Conservation (phyloP, 139 green algal genomes). For the Eudorina sp. region DNA sequence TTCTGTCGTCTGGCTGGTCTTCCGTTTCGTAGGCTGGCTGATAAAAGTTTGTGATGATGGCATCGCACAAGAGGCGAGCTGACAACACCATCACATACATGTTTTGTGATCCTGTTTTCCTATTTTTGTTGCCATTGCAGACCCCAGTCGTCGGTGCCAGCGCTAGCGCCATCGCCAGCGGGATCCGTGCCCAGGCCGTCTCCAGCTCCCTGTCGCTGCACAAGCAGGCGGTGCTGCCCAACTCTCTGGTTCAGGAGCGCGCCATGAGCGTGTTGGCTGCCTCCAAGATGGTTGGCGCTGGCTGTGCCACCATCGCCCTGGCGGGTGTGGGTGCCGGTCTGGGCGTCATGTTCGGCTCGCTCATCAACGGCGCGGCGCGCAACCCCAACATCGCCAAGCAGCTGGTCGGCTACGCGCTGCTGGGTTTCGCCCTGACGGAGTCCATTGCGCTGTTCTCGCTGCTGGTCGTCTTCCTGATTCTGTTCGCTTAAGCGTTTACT, state of each 20-base stretch:
- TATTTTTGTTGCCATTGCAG: slow-evolving; percentile 34
- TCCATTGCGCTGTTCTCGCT: slow-evolving; percentile 84
- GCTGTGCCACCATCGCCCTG: slow-evolving; percentile 82
- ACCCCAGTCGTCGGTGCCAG: slow-evolving; percentile 49
- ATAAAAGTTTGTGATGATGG: slow-evolving; percentile 36
- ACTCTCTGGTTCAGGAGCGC: slow-evolving; percentile 40
- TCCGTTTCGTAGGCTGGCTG: slow-evolving; percentile 13
- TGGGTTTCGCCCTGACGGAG: slow-evolving; percentile 84
- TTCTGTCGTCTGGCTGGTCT: background rate
- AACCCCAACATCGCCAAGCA: slow-evolving; percentile 83
- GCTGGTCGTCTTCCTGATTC: slow-evolving; percentile 83
- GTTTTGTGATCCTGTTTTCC: background rate
- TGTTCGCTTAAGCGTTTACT: slow-evolving; percentile 68
- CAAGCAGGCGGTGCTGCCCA: slow-evolving; percentile 41
- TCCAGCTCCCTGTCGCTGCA: slow-evolving; percentile 40
- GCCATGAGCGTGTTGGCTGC: slow-evolving; percentile 67
- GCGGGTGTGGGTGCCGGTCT: slow-evolving; percentile 81
- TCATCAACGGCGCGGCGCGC: slow-evolving; percentile 83
- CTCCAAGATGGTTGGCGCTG: slow-evolving; percentile 83
- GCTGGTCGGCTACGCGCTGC: slow-evolving; percentile 84
- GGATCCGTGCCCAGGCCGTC: slow-evolving; percentile 39
- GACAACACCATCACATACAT: background rate
- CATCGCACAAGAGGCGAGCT: background rate
- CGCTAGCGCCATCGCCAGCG: slow-evolving; percentile 48
- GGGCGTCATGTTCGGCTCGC: slow-evolving; percentile 85